These are phyloP conservation scores for Coemansia asiatica DNA, from an alignment of 192 early-diverging fungal species.

Conservation along the genomic window DNA sequence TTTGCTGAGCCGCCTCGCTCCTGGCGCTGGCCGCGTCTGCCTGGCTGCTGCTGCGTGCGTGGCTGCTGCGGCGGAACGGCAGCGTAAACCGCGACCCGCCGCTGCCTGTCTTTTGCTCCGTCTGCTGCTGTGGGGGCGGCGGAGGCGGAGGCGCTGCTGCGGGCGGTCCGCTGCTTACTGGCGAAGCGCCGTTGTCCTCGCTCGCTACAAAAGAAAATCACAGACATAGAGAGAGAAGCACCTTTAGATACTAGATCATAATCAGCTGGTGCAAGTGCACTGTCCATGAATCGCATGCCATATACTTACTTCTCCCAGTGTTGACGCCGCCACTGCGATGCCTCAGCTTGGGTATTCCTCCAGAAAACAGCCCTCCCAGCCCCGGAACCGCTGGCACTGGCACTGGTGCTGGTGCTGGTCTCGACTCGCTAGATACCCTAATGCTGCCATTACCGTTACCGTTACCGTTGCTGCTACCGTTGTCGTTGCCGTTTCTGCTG, in stretches of 20 bases:
- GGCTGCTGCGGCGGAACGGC: constrained; percentile 42
- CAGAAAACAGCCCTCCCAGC: constrained; percentile 64
- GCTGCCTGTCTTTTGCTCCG: constrained; percentile 21
- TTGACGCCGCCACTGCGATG: constrained; percentile 59
- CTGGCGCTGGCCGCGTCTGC: constrained; percentile 11
- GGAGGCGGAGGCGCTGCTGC: constrained; percentile 4
- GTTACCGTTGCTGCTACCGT: too few relatives aligned
- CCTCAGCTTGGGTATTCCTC: constrained; percentile 70
- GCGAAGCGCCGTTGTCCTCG: constrained; percentile 19
- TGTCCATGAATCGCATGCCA: too few relatives aligned
- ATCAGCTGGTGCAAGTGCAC: background rate
- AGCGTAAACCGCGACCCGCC: constrained; percentile 28
- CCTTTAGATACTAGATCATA: background rate
- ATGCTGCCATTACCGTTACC: constrained; percentile 33
- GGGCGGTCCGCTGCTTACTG: background rate
- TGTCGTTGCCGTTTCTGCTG: constrained; percentile 41
- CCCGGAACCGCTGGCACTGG: constrained; percentile 50
- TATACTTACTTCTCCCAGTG: constrained; percentile 49
- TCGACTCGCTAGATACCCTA: constrained; percentile 15
- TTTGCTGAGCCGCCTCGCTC: background rate
- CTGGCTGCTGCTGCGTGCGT: constrained; percentile 35
- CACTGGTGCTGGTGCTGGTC: constrained; percentile 25
- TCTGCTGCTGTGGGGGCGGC: background rate
- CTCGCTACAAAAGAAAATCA: constrained; percentile 26
- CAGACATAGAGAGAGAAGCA: background rate